Percentiles rank a stretch among this genome's conserved stretches.
Evolutionary conservation across 352 stramenopile genomes (phyloP).

Genomic region (Poterioochromonas sp.): DNA sequence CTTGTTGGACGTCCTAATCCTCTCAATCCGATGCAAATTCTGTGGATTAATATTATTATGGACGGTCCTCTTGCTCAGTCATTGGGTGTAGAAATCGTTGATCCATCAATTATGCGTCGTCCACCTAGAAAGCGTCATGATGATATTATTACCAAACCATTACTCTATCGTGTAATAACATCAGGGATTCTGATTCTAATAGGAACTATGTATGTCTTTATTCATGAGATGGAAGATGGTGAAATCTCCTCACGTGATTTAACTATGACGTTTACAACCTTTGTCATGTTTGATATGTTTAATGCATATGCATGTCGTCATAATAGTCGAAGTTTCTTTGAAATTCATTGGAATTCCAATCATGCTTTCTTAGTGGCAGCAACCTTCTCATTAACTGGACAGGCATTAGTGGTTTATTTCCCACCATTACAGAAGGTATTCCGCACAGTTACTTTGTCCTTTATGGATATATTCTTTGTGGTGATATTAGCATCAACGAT

Average conservation of each 20-base stretch:
- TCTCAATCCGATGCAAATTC: slow-evolving; percentile 91
- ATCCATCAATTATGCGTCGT: slow-evolving; percentile 87
- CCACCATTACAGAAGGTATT: slow-evolving; percentile 87
- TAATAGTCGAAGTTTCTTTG: slow-evolving; percentile 80
- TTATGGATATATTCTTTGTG: slow-evolving; percentile 81
- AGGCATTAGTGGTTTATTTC: slow-evolving; percentile 91
- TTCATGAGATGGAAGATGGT: slow-evolving; percentile 70
- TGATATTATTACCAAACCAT: slow-evolving; percentile 86
- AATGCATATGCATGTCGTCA: slow-evolving; percentile 91
- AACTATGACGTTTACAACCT: slow-evolving; percentile 97
- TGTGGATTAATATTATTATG: slow-evolving; percentile 98
- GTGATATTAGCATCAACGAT: slow-evolving; percentile 78
- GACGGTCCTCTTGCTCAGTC: slow-evolving; percentile 88
- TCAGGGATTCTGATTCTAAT: slow-evolving; percentile 61
- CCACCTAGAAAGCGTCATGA: slow-evolving; percentile 87
- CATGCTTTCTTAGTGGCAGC: slow-evolving; percentile 83
- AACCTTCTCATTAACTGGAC: slow-evolving; percentile 76
- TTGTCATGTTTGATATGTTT: slow-evolving; percentile 97
- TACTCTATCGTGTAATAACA: slow-evolving; percentile 80
- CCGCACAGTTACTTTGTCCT: slow-evolving; percentile 85
- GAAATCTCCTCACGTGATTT: slow-evolving; percentile 81
- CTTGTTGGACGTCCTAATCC: slow-evolving; percentile 84
- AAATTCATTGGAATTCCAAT: slow-evolving; percentile 81
- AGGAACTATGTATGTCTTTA: slow-evolving; percentile 69
- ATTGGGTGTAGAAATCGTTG: slow-evolving; percentile 86